A percentile compares a stretch with the other conserved stretches of the same genome.
These are phyloP conservation scores for Chlorella sp. DNA, from an alignment of 139 green algal species.

Conservation along the genomic window DNA sequence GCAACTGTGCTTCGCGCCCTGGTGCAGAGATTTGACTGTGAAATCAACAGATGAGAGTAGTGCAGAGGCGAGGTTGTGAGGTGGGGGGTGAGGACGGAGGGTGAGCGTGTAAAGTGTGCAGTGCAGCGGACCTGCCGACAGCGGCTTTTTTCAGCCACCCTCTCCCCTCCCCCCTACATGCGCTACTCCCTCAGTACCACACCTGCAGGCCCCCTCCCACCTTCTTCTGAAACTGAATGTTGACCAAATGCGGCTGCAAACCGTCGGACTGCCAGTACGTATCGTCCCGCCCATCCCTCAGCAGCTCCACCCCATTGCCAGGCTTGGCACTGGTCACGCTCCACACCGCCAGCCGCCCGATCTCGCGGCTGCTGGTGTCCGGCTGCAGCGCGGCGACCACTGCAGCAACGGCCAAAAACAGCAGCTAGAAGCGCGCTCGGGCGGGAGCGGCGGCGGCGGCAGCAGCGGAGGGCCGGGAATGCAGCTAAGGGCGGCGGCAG, in stretches of 20 bases:
- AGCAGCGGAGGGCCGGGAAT: not conserved
- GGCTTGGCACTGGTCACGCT: slow-evolving; percentile 94
- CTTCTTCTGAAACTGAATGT: slow-evolving; percentile 92
- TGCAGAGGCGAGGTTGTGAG: no score
- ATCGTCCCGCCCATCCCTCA: slow-evolving; percentile 89
- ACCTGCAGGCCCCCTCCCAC: slow-evolving; percentile 40
- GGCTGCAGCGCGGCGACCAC: slow-evolving; percentile 24
- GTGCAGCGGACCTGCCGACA: not conserved
- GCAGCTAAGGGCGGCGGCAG: not conserved
- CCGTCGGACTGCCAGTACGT: slow-evolving; percentile 98
- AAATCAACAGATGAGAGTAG: not conserved
- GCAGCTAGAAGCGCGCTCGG: no score
- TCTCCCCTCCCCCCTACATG: not conserved
- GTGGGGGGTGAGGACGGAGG: no score
- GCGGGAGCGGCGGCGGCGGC: not conserved
- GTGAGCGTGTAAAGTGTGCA: not conserved
- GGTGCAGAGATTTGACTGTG: not conserved
- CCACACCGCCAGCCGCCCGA: slow-evolving; percentile 91
- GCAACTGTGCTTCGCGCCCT: no score
- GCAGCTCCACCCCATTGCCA: slow-evolving; percentile 94
- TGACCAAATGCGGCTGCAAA: slow-evolving; percentile 92
- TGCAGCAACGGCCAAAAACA: slow-evolving; percentile 1
- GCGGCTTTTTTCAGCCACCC: not conserved
- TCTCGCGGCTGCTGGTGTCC: slow-evolving; percentile 61
- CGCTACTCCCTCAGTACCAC: not conserved